Evolutionary conservation across 2,329 filamentous ascomycete species (phyloP).

Genomic region (Aspergillus awamori): DNA sequence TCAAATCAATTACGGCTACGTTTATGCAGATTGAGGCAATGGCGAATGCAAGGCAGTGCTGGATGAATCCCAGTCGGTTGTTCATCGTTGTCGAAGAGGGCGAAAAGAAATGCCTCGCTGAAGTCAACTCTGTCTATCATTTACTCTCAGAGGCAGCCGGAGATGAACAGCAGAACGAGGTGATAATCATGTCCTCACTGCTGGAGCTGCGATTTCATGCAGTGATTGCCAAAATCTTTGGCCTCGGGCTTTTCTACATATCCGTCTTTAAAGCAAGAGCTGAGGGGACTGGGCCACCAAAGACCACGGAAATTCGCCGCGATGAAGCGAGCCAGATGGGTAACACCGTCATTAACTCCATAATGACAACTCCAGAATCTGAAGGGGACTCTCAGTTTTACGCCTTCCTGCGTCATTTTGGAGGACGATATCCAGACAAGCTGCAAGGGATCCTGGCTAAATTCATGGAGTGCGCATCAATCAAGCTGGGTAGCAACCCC

Average conservation of each 20-base stretch:
- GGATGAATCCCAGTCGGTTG: slow-evolving; percentile 9
- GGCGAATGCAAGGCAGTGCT: slow-evolving; percentile 14
- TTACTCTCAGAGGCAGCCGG: slow-evolving; percentile 2
- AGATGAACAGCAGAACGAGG: slow-evolving; percentile 1
- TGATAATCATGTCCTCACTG: slow-evolving; percentile 7
- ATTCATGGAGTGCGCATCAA: background rate
- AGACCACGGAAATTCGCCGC: background rate
- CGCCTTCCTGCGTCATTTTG: slow-evolving; percentile 9
- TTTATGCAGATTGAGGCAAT: slow-evolving; percentile 18
- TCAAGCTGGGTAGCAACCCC: background rate
- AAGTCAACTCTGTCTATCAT: slow-evolving; percentile 9
- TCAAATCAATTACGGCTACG: slow-evolving; percentile 13
- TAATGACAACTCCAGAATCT: background rate
- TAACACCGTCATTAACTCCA: background rate
- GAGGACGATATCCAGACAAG: background rate
- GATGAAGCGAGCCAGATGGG: background rate
- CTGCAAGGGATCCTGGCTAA: background rate
- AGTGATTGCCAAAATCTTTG: slow-evolving; percentile 8
- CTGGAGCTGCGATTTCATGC: slow-evolving; percentile 17
- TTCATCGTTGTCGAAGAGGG: slow-evolving; percentile 13
- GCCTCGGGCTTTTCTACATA: slow-evolving; percentile 15
- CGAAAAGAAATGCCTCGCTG: slow-evolving; percentile 17
- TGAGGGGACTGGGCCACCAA: background rate
- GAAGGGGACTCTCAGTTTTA: slow-evolving; percentile 1
- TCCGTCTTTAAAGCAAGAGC: slow-evolving; percentile 4